phyloP scores from a whole-genome alignment of 345 rosid species.

The Salix brachista region DNA sequence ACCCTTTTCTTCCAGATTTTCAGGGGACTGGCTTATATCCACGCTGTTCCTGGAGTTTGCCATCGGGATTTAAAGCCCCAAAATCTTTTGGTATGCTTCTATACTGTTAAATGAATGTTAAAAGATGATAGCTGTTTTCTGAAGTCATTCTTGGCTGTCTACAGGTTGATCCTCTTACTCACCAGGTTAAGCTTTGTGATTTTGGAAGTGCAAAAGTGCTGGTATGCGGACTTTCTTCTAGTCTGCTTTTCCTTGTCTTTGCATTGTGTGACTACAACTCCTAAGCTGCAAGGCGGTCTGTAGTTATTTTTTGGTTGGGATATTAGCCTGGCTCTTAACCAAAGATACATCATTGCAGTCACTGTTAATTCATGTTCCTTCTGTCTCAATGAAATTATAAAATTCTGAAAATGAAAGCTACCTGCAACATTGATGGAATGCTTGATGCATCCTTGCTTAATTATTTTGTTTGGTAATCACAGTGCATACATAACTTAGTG shows the following conservation, averaged over 20 bases:
- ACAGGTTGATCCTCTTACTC: slow-evolving; percentile 93
- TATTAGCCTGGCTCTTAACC: neutral
- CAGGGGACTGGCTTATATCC: slow-evolving; percentile 79
- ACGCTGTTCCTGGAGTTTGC: slow-evolving; percentile 75
- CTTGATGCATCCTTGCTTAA: neutral
- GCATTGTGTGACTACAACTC: neutral
- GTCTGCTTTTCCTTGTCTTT: neutral
- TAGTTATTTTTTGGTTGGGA: neutral
- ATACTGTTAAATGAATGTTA: neutral
- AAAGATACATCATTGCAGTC: neutral
- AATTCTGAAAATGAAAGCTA: neutral
- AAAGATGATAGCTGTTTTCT: neutral
- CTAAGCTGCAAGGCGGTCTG: neutral
- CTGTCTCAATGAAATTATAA: neutral
- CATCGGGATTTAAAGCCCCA: slow-evolving; percentile 91
- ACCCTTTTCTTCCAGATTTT: slow-evolving; percentile 45
- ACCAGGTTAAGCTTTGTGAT: slow-evolving; percentile 52
- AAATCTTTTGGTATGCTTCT: slow-evolving; percentile 67
- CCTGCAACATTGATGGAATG: neutral
- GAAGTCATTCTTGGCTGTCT: slow-evolving; percentile 15
- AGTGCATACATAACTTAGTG: neutral
- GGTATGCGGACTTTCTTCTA: slow-evolving; percentile 33
- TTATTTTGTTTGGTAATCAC: neutral
- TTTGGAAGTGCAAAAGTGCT: slow-evolving; percentile 94
- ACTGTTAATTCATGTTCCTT: neutral